Evolutionary conservation across 78 protist genomes (phyloP).

Genomic region (Ministeria vibrans): DNA sequence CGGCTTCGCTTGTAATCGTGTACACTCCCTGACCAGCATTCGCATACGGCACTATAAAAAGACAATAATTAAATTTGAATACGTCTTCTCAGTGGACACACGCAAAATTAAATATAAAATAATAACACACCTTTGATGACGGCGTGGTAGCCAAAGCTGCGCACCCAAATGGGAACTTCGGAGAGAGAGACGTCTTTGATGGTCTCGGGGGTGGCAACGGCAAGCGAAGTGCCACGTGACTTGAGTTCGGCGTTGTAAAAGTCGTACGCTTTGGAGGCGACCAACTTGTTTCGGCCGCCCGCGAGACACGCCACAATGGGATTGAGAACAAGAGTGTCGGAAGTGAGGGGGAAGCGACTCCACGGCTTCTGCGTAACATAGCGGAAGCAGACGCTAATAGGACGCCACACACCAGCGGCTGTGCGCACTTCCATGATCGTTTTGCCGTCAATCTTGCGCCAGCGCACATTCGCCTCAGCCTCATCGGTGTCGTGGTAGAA

Average conservation of each 20-base stretch:
- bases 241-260: slow-evolving; percentile 23
- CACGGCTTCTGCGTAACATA: slow-evolving; percentile 68
- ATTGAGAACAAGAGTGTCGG: slow-evolving; percentile 44
- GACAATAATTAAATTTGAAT: too few species aligned
- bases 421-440: slow-evolving; percentile 2
- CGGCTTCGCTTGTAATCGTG: slow-evolving; percentile 34
- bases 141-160: slow-evolving; percentile 37
- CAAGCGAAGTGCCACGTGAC: slow-evolving; percentile 19
- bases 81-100: too few species aligned
- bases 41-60: slow-evolving; percentile 25
- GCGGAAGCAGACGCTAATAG: slow-evolving; percentile 37
- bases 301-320: slow-evolving; percentile 44
- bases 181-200: slow-evolving; percentile 20
- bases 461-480: too few species aligned
- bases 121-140: too few species aligned
- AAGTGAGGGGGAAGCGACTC: slow-evolving; percentile 34
- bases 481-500: slow-evolving; percentile 2
- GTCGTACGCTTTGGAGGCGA: slow-evolving; percentile 49
- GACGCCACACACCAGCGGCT: slow-evolving; percentile 14
- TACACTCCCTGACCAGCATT: slow-evolving; percentile 58
- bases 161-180: slow-evolving; percentile 26
- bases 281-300: slow-evolving; percentile 61
- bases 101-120: too few species aligned
- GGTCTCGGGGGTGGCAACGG: slow-evolving; percentile 37
- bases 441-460: background rate